Evolutionary conservation across 73 alveolate species (phyloP).

Genomic region (Paramecium biaurelia): DNA sequence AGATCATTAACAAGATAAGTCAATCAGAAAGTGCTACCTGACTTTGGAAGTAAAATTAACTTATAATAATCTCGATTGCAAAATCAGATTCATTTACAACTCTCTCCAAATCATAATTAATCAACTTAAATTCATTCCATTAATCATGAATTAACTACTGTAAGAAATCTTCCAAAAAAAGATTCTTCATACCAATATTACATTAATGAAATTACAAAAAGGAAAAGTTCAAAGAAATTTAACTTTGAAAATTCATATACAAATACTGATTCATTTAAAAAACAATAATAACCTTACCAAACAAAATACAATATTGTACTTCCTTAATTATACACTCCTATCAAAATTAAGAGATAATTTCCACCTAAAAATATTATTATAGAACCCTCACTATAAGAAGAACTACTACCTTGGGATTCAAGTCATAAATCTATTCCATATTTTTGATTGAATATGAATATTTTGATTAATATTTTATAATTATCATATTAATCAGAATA

Average conservation of each 20-base stretch:
- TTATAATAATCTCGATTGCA: neutral
- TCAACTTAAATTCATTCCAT: neutral
- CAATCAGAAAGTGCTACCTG: neutral
- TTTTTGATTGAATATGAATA: neutral
- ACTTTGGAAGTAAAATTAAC: neutral
- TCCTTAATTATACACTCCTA: neutral
- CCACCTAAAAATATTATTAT: neutral
- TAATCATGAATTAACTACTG: neutral
- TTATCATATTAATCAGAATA: slow-evolving; percentile 22
- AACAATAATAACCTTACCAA: neutral
- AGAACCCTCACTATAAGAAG: neutral
- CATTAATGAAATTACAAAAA: neutral
- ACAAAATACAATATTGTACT: neutral
- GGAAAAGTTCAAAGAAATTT: neutral
- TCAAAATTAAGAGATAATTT: neutral
- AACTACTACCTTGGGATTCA: neutral
- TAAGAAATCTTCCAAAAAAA: neutral
- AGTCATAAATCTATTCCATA: neutral
- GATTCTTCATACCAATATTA: neutral
- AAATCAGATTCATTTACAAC: neutral
- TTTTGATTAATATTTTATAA: neutral
- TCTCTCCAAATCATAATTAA: neutral
- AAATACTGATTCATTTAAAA: neutral
- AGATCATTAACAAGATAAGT: neutral
- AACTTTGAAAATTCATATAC: neutral